Base-by-base conservation (phyloP, 139 green algal species). In the Diplosphaera chodatii region DNA sequence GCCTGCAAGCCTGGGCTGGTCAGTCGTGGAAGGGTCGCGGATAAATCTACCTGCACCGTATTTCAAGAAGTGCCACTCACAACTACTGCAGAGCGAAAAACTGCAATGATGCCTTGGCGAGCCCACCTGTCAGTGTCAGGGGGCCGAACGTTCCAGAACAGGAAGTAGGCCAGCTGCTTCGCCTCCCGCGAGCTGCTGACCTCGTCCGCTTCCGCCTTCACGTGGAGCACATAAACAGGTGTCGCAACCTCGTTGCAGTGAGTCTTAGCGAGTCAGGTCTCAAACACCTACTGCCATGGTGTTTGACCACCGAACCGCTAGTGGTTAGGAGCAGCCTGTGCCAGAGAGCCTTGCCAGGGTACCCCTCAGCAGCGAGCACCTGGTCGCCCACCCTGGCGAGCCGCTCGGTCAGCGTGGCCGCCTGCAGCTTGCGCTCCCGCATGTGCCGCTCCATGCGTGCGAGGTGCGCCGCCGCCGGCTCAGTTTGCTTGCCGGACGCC, bases 361-460 rank as follows among this genome's bases (percentile, higher is more conserved):
- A 48, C 13, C 10, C 8, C 8, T 21, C 10, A 59, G 48, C 22
- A n/a, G 3, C 16, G 3, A 23, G 13, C 16, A 59, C 48, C 48
- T 59, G 48, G 16, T 59, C 48, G 10, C 18, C 77, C 0, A 66
- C 72, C 2, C 34, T 29, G 30, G 64, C 78, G 59, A 92, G 74
- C 66, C 83, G 77, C 34, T 92, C 82, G 6, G 69, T 76, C 41
- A 91, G 85, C 0, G 77, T 89, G 8, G 80, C 76, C 56, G 70
- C 37, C 48, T 72, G 63, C 74, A 91, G 73, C 70, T 84, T 81
- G 55, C 87, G 83, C 55, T 86, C 83, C 8, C 87, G 81, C 27
- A 92, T 85, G 80, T 92, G 88, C 55, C 76, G 72, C 79, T 85
- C 83, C 48, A 88, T 59, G 16, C 48, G 48, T 3, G 48, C 48